phyloP scores from a whole-genome alignment of 371 early-diverging fungal genomes.

The Mortierella sp. region DNA sequence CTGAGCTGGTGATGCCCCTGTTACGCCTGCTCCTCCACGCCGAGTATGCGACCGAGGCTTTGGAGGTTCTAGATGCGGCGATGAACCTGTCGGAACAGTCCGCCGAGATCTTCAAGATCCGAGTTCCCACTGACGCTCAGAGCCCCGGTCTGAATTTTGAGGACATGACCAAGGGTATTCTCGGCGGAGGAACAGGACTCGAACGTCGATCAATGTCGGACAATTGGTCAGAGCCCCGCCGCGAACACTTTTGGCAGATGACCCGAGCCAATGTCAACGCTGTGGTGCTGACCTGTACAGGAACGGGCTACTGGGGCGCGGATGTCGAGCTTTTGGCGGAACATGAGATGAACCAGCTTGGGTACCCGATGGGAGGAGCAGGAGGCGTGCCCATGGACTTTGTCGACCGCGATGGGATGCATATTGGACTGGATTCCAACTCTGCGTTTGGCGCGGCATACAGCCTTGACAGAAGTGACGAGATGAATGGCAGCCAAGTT shows the following conservation, averaged over 20 bases:
- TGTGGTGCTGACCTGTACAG: constrained; percentile 43
- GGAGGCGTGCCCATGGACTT: constrained; percentile 28
- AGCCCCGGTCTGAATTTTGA: constrained; percentile 51
- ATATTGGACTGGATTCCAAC: constrained; percentile 28
- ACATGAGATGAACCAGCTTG: constrained; percentile 30
- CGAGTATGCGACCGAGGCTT: constrained; percentile 74
- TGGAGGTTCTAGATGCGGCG: constrained; percentile 77
- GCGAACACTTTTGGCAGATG: constrained; percentile 55
- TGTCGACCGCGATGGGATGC: constrained; percentile 46
- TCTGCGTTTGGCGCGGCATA: constrained; percentile 13
- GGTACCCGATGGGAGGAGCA: constrained; percentile 16
- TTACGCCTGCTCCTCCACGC: constrained; percentile 73
- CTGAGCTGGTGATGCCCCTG: constrained; percentile 66
- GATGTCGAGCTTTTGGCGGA: constrained; percentile 49
- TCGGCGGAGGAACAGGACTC: constrained; percentile 51
- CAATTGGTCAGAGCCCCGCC: constrained; percentile 26
- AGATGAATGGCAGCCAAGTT: constrained; percentile 25
- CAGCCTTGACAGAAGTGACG: constrained; percentile 15
- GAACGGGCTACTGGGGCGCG: constrained; percentile 44
- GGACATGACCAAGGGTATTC: constrained; percentile 55
- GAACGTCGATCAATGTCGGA: constrained; percentile 42
- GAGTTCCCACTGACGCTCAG: constrained; percentile 46
- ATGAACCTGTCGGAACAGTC: constrained; percentile 62
- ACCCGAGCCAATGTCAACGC: constrained; percentile 55
- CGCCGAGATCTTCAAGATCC: constrained; percentile 49